Evolutionary conservation across 208 protist species (phyloP).

Genomic region (Perkinsela sp.): DNA sequence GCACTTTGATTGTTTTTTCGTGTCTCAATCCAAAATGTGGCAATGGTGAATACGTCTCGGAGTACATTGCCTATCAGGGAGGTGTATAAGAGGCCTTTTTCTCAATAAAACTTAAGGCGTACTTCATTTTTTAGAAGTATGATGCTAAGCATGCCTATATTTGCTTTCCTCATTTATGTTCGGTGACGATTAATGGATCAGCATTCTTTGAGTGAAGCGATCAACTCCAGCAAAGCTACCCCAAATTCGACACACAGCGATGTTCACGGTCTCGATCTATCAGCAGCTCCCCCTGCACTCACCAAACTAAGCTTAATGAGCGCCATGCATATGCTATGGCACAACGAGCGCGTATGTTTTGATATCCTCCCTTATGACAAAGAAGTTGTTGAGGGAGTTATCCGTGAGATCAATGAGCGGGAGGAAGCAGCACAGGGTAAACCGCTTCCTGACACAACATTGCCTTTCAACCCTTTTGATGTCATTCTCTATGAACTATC

Average conservation of each 20-base stretch:
- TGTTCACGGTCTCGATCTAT: neutral
- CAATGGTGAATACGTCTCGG: neutral
- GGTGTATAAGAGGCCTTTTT: too few species aligned
- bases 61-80: neutral
- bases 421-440: neutral
- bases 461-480: neutral
- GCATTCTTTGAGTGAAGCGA: too few species aligned
- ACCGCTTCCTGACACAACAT: neutral
- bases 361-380: neutral
- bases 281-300: too few species aligned
- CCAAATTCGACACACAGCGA: neutral
- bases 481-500: neutral
- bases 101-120: too few species aligned
- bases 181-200: too few species aligned
- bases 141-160: too few species aligned
- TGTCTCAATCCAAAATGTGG: neutral
- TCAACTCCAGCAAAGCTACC: too few species aligned
- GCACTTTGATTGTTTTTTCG: neutral
- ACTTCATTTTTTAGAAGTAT: too few species aligned
- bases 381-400: neutral
- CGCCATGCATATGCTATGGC: neutral
- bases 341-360: neutral
- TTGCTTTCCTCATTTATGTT: too few species aligned
- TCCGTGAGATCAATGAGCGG: neutral
- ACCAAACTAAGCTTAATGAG: too few species aligned